phyloP scores from a whole-genome alignment of 352 stramenopile species.

The Phytopythium oedochilum region DNA sequence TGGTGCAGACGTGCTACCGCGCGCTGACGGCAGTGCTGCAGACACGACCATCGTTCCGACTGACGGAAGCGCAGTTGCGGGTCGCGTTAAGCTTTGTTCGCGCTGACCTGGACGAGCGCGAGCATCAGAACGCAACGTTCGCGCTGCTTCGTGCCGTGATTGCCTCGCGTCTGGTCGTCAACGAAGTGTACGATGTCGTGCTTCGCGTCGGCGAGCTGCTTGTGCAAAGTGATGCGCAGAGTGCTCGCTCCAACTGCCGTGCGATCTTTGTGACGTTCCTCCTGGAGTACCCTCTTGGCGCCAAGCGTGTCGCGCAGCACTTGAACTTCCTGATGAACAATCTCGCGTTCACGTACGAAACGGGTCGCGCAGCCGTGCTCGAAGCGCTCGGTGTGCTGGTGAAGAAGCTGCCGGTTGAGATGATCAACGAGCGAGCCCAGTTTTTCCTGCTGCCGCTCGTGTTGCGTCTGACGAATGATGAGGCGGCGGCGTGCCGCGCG shows the following conservation, averaged over 20 bases:
- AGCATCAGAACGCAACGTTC: conserved; percentile 95
- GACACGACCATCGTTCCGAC: conserved; percentile 43
- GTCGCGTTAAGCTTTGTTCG: conserved; percentile 92
- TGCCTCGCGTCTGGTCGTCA: conserved; percentile 87
- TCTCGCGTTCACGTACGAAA: conserved; percentile 94
- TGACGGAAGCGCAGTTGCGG: conserved; percentile 68
- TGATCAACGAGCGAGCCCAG: conserved; percentile 91
- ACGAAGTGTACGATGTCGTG: conserved; percentile 97
- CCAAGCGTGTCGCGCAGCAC: conserved; percentile 91
- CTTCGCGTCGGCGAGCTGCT: conserved; percentile 92
- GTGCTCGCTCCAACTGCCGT: conserved; percentile 76
- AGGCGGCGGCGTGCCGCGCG: conserved; percentile 86
- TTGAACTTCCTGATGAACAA: conserved; percentile 95
- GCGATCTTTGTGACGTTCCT: conserved; percentile 90
- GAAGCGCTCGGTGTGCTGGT: conserved; percentile 86
- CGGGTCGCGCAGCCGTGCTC: conserved; percentile 90
- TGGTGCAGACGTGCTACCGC: conserved; percentile 95
- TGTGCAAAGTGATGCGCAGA: conserved; percentile 90
- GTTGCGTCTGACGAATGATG: conserved; percentile 95
- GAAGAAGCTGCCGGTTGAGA: conserved; percentile 87
- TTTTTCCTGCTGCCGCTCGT: conserved; percentile 96
- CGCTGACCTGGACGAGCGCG: conserved; percentile 88
- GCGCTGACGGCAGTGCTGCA: conserved; percentile 89
- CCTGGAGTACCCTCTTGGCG: conserved; percentile 94
- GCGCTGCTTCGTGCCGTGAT: conserved; percentile 91